These are phyloP conservation scores for Glonium stellatum DNA, from an alignment of 495 filamentous ascomycete species.

Conservation along the genomic window DNA sequence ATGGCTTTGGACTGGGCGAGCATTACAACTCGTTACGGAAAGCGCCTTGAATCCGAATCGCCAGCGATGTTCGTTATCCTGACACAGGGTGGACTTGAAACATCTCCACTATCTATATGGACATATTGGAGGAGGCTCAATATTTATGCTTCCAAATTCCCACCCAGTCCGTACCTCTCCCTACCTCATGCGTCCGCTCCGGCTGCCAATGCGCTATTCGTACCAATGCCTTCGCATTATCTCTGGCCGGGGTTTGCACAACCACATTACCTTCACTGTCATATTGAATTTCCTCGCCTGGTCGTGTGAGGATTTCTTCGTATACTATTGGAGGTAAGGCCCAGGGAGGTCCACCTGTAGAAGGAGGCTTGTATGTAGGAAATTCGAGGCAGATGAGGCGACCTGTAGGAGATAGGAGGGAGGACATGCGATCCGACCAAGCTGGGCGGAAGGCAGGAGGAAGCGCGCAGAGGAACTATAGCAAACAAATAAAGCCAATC, in stretches of 20 bases:
- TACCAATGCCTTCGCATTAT: conserved; percentile 45
- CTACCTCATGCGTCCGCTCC: conserved; percentile 54
- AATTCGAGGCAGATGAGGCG: conserved; percentile 75
- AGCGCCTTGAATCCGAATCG: conserved; percentile 30
- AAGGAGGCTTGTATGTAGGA: conserved; percentile 60
- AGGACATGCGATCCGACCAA: conserved; percentile 62
- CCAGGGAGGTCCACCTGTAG: conserved; percentile 63
- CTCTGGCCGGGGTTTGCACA: conserved; percentile 38
- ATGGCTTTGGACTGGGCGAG: conserved; percentile 87
- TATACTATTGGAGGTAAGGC: conserved; percentile 57
- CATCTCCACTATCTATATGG: neutral
- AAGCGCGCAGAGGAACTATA: conserved; percentile 75
- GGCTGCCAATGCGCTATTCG: conserved; percentile 61
- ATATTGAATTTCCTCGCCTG: conserved; percentile 60
- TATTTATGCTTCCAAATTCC: conserved; percentile 42
- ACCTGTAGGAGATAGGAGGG: conserved; percentile 56
- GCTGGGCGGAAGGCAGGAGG: conserved; percentile 52
- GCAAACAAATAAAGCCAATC: conserved; percentile 2
- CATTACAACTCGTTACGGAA: conserved; percentile 87
- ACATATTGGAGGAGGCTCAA: neutral
- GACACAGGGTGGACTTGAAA: too few relatives aligned
- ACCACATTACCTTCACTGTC: conserved; percentile 49
- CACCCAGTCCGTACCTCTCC: conserved; percentile 53
- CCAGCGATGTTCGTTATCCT: neutral
- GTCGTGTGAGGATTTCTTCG: conserved; percentile 55